Base-by-base conservation (phyloP, 2,329 filamentous ascomycete genomes). In the Blumeria graminis region DNA sequence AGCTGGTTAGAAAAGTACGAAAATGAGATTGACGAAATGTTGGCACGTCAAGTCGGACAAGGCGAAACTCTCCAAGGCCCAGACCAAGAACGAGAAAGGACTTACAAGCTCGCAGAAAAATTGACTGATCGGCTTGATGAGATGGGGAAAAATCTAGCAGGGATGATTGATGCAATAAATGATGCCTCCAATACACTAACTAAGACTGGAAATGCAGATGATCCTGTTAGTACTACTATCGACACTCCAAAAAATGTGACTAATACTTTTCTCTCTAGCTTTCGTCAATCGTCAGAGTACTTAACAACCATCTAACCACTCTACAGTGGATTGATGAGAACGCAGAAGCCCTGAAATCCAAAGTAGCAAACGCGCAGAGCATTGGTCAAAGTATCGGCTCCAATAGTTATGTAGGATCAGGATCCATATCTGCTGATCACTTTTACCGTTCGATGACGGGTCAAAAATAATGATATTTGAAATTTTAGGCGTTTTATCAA, bases 161-260 rank as follows among this genome's bases (percentile, higher is more conserved):
- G 87, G 71, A 96, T 98, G 88, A 94, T 98, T 63, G 89, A 94
- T 67, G 92, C 96, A 70, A 94, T 98, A 67, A 98, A 98, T 67
- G 80, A 82, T 62, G 90, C 93, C 60, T 92, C 86, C n/a, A 78
- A 85, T 56, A 87, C 82, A 28, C 72, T 98, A 61, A 90, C 81
- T 75, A 94, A 93, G 75, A 87, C 84, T 58, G 83, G 77, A 69
- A 93, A 93, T 70, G 78, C 86, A 33, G 86, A 92, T 68, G 86
- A 92, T 70, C 86, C 86, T 62, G 86, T 92, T 76, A 71, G 81
- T 76, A 13, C 56, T 56, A 57, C 14, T 14, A 32, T 53, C 8
- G 11, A 35, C 28, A 46, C 1, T 34, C 7, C 11, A 51, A 14
- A 13, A 16, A 7, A 22, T n/a, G 43, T 16, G 18, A n/a, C 11